phyloP scores from a whole-genome alignment of 805 yeast species.

The Candida anglica region DNA sequence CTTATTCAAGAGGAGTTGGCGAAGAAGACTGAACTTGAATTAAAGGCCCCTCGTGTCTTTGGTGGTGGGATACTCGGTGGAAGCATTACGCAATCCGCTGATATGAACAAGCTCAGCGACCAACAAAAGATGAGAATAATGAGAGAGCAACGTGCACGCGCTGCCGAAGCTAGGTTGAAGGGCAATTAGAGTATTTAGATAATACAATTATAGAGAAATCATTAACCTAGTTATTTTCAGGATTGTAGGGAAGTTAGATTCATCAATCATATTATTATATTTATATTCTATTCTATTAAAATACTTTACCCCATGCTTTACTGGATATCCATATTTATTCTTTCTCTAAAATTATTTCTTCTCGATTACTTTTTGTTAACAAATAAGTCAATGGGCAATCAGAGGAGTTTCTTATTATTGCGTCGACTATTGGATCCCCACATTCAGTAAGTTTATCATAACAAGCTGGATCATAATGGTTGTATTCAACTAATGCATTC shows the following conservation, averaged over 20 bases:
- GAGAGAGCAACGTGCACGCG: slow-evolving; percentile 94
- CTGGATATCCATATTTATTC: too few species aligned
- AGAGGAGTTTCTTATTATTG: slow-evolving; percentile 14
- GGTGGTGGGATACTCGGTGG: slow-evolving; percentile 31
- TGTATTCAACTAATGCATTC: slow-evolving; percentile 57
- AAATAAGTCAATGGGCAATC: slow-evolving; percentile 32
- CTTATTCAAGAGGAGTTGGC: slow-evolving; percentile 43
- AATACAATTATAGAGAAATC: slow-evolving; percentile 9
- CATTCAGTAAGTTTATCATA: slow-evolving; percentile 10
- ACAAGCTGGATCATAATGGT: slow-evolving; percentile 54
- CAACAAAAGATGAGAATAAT: slow-evolving; percentile 74
- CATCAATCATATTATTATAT: too few species aligned
- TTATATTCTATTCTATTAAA: too few species aligned
- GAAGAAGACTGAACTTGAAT: slow-evolving; percentile 36
- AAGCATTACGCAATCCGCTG: slow-evolving; percentile 28
- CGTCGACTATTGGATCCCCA: slow-evolving; percentile 31
- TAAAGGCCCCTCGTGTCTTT: slow-evolving; percentile 26
- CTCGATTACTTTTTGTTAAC: slow-evolving; percentile 37
- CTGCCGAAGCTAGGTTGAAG: slow-evolving; percentile 82
- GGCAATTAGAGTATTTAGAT: slow-evolving; percentile 1
- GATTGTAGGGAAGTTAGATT: background rate
- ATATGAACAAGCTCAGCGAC: slow-evolving; percentile 60
- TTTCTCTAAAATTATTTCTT: too few species aligned
- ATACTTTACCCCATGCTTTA: too few species aligned
- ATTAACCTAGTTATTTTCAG: slow-evolving; percentile 1